A percentile compares a stretch with the other conserved stretches of the same genome.
Evolutionary conservation across 371 early-diverging fungal species (phyloP).

Genomic region (Polyrhizophydium stewartii): DNA sequence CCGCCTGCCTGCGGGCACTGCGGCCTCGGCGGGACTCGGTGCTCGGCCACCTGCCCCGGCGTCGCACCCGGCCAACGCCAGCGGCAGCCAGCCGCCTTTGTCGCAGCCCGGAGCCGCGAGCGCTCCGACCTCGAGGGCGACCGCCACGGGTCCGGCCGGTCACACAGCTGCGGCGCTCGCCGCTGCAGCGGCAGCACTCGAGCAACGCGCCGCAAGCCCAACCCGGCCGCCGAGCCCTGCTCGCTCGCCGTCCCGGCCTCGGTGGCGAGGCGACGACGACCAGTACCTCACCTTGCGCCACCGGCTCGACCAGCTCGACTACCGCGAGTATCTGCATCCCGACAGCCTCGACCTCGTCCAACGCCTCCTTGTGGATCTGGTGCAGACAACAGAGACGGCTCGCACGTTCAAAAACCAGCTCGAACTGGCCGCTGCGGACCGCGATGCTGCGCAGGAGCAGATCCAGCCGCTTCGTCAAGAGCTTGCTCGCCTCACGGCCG

Average conservation of each 20-base stretch:
- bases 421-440: constrained; percentile 20
- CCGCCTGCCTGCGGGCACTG: too few relatives aligned
- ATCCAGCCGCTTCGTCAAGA: constrained; percentile 33
- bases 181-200: too few relatives aligned
- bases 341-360: constrained; percentile 27
- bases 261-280: not conserved
- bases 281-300: constrained; percentile 21
- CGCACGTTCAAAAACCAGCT: constrained; percentile 21
- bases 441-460: constrained; percentile 24
- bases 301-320: constrained; percentile 38
- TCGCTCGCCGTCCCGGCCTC: not conserved
- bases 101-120: too few relatives aligned
- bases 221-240: too few relatives aligned
- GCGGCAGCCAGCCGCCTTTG: too few relatives aligned
- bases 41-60: too few relatives aligned
- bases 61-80: too few relatives aligned
- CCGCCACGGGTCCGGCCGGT: too few relatives aligned
- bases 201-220: too few relatives aligned
- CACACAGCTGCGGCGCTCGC: too few relatives aligned
- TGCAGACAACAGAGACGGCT: constrained; percentile 41
- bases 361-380: constrained; percentile 35
- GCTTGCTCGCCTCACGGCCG: constrained; percentile 34
- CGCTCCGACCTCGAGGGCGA: too few relatives aligned
- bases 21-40: too few relatives aligned
- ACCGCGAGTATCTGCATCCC: constrained; percentile 23